These are phyloP conservation scores for Stephanodiscus minutulus DNA, from an alignment of 108 stramenopile genomes.

Conservation along the genomic window DNA sequence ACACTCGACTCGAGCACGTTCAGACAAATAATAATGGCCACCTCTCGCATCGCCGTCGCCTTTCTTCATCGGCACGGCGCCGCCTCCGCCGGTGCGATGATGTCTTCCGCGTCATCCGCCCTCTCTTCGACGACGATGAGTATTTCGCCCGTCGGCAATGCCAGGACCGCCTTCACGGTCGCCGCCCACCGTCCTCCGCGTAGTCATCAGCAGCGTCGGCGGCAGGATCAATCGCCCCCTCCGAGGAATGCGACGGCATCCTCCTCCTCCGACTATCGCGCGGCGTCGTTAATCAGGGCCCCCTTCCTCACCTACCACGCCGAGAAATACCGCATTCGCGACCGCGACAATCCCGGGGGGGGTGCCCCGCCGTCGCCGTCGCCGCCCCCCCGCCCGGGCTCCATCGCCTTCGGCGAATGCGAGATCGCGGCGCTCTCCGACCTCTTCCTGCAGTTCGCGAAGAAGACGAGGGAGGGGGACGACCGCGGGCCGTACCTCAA, in stretches of 20 bases:
- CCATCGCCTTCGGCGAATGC: conserved; percentile 65
- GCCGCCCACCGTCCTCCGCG: too few species aligned
- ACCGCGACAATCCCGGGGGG: background rate
- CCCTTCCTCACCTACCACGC: conserved; percentile 12
- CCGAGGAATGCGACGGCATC: background rate
- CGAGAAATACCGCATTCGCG: conserved; percentile 3
- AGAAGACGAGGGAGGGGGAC: conserved; percentile 18
- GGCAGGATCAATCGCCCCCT: too few species aligned
- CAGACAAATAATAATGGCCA: background rate
- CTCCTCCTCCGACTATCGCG: conserved; percentile 14
- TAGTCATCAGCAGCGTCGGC: too few species aligned
- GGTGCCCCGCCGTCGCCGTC: background rate
- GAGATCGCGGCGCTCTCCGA: conserved; percentile 70
- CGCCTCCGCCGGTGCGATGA: background rate
- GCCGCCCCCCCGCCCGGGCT: too few species aligned
- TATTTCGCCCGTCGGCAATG: background rate
- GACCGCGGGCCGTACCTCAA: conserved; percentile 44
- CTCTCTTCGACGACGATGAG: background rate
- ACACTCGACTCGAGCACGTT: too few species aligned
- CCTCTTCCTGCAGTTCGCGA: conserved; percentile 66
- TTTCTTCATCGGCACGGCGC: background rate
- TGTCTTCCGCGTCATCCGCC: background rate
- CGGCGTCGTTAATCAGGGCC: conserved; percentile 12
- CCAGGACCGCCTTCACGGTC: background rate
- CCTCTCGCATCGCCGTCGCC: background rate